Base-by-base conservation (phyloP, 148 eudicot genomes). In the Vaccinium corymbosum region DNA sequence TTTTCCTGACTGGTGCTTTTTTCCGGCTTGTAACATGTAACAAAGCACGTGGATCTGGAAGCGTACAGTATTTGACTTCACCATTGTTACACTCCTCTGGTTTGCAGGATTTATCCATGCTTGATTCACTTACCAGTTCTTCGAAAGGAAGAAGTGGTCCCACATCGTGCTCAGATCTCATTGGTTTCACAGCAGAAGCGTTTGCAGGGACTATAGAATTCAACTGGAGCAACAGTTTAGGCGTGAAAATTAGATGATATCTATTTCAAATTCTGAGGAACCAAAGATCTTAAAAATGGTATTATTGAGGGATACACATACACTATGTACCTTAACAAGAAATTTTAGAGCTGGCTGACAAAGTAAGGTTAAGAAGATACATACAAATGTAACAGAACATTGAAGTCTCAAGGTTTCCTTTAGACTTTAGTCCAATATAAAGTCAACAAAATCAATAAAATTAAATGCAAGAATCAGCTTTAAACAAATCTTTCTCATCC, bases 91-190 rank as follows among this genome's bases (percentile, higher is more conserved):
- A 61, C 75, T 84, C 84, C 55, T 87, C 89, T 76, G 86, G 89
- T 83, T 87, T 87, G 85, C 83, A 80, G 64, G 85, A 71, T 62
- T 75, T 81, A 80, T 46, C 76, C 32, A 46, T 72, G 64, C 50
- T 73, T 29, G 78, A 90, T 86, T 91, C 94, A 81, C 86, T 79
- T 61, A 91, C 86, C 14, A 97, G 94, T 64, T 97, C 98, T 72
- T 95, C 95, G 90, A 94, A 97, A 81, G 95, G 93, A 87, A 97
- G 90, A 85, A 97, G 96, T 80, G 97, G 94, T 55, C 90, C 93
- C 77, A 77, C 50, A 48, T 87, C 89, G 84, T 92, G 90, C 80
- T 84, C 88, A 79, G 86, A 86, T 81, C 92, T 90, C 38, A 80
- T 42, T 25, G 80, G 85, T 83, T 87, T 85, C 82, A 81, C 86